Percentiles rank a stretch among this genome's conserved stretches.
Conservation (phyloP, 2,329 filamentous ascomycete genomes). For the Triangularia setosa region DNA sequence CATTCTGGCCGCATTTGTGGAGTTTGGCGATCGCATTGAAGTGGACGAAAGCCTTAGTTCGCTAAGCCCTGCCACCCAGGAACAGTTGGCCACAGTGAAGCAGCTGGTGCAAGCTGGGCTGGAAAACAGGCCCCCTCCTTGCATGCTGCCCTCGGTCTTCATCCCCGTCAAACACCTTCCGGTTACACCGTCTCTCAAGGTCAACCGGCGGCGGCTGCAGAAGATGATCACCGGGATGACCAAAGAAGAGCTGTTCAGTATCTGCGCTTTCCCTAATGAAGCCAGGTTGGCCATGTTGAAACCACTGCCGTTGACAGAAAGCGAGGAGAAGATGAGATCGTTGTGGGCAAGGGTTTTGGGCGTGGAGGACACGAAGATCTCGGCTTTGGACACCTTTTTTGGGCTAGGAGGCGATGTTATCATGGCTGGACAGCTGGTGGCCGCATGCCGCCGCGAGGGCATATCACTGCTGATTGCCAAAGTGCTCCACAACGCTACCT, state of each 20-base stretch:
- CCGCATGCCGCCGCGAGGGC: conserved; percentile 41
- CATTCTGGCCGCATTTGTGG: conserved; percentile 47
- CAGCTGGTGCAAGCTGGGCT: conserved; percentile 42
- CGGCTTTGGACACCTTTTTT: conserved; percentile 42
- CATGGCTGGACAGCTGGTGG: conserved; percentile 42
- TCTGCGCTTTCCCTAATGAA: conserved; percentile 33
- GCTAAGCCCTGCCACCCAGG: conserved; percentile 38
- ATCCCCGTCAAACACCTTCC: conserved; percentile 48
- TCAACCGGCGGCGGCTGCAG: conserved; percentile 46
- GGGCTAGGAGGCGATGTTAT: conserved; percentile 44
- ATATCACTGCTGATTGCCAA: conserved; percentile 41
- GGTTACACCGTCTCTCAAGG: conserved; percentile 47
- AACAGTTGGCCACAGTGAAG: conserved; percentile 42
- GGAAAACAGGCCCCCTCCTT: conserved; percentile 35
- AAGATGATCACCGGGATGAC: conserved; percentile 41
- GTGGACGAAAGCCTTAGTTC: conserved; percentile 37
- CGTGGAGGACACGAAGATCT: conserved; percentile 38
- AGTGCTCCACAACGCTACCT: conserved; percentile 38
- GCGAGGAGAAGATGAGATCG: conserved; percentile 44
- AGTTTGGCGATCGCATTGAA: conserved; percentile 40
- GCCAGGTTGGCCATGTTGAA: conserved; percentile 38
- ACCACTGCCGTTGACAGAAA: conserved; percentile 44
- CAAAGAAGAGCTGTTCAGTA: conserved; percentile 38
- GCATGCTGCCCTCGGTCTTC: conserved; percentile 46
- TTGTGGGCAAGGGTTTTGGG: conserved; percentile 46